Evolutionary conservation across 2,329 filamentous ascomycete genomes (phyloP), one percentile per base, ranked within the genome.

Genomic region (Scytalidium lignicola): DNA sequence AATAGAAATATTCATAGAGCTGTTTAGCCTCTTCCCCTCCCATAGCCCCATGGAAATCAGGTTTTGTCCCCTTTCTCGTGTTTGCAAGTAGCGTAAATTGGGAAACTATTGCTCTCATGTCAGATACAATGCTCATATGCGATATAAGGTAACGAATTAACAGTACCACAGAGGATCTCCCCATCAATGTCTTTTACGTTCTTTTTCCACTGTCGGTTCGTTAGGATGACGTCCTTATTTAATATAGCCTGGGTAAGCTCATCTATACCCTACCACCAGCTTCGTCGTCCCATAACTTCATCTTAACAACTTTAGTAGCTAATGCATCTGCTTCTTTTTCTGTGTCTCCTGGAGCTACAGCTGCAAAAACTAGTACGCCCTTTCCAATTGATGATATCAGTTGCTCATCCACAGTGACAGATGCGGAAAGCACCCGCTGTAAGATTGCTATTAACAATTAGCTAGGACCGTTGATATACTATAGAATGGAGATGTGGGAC

Each of bases 51-150:
- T 96, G 92, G 61, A 99, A 99, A 66, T 95, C 88, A 28, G 93
- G 95, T 67, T 95, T 97, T 64, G 83, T 91, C 54, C 92, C 92
- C 69, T 97, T 97, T 65, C 91, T 95, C n/a, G 91, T 91, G 42
- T 85, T 87, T 43, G 90, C 95, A 44, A 95, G 78, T 9, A 99
- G 79, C 2, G 93, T 99, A 65, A 99, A 99, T 70, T 99, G 93
- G 13, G 93, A 97, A 42, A 99, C 92, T 95, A 5, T 13, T 37
- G 8, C 15, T 13, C 5, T 8, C 15, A 7, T 7, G 10, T 37
- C 39, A 44, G 10, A 19, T 48, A 28, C n/a, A 17, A n/a, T 13
- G 32, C 13, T 7, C 13, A 13, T 37, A 5, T 13, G 8, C 15
- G 44, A 26, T 19, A 26, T 20, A 43, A 29, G 21, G 42, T 54